phyloP scores from a whole-genome alignment of 805 yeast genomes.

The Hanseniaspora jakobsenii region DNA sequence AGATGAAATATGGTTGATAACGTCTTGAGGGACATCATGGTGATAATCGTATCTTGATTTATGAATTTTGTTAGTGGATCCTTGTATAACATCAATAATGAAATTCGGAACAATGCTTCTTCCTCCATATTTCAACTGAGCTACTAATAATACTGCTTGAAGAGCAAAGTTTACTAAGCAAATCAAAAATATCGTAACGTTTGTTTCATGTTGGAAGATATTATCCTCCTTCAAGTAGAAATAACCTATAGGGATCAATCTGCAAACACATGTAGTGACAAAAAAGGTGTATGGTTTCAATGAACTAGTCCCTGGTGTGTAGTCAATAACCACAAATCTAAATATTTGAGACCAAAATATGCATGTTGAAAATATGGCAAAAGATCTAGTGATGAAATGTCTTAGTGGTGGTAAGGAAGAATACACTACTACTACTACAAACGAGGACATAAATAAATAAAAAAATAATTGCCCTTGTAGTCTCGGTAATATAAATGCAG shows the following conservation, averaged over 20 bases:
- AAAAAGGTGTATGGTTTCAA: background rate
- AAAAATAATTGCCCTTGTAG: conserved; percentile 4
- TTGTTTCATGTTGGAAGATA: conserved; percentile 60
- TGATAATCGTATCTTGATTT: conserved; percentile 18
- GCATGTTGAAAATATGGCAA: background rate
- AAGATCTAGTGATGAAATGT: background rate
- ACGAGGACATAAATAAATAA: conserved; percentile 6
- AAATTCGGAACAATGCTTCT: conserved; percentile 10
- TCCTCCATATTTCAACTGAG: conserved; percentile 37
- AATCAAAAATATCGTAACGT: conserved; percentile 37
- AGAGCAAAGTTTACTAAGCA: conserved; percentile 44
- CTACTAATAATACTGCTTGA: conserved; percentile 46
- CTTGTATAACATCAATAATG: conserved; percentile 19
- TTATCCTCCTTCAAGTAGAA: conserved; percentile 42
- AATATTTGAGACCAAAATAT: conserved; percentile 14
- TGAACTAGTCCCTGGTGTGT: background rate
- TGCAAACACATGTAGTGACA: background rate
- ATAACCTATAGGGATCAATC: conserved; percentile 47
- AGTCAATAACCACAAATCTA: conserved; percentile 8
- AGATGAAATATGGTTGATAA: background rate
- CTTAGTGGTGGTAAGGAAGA: background rate
- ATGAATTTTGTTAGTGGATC: conserved; percentile 32
- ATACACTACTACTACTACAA: conserved; percentile 1
- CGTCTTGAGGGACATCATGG: background rate
- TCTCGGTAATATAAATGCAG: background rate